Percentiles rank a stretch among this genome's conserved stretches.
These are phyloP conservation scores for Metschnikowia borealis DNA, from an alignment of 805 yeast species.

Conservation along the genomic window DNA sequence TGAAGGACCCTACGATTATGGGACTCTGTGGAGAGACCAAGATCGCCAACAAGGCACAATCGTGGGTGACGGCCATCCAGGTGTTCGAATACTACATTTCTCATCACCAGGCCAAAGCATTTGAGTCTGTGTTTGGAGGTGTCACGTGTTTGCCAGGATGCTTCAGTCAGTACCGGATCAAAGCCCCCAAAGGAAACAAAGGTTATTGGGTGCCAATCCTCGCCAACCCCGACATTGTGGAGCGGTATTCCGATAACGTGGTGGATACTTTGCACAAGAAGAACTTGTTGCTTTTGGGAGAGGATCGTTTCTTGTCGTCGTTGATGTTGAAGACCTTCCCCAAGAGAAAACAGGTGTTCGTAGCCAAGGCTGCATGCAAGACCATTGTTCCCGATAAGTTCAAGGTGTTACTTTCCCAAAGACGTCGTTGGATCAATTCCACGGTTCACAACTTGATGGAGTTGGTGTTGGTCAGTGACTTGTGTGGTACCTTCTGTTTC, in stretches of 20 bases:
- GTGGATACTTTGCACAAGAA: constrained; percentile 81
- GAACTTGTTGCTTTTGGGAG: constrained; percentile 81
- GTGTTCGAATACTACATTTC: constrained; percentile 91
- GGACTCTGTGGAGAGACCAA: constrained; percentile 95
- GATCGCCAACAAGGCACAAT: constrained; percentile 72
- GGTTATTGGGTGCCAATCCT: constrained; percentile 88
- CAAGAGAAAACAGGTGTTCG: constrained; percentile 78
- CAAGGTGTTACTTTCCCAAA: constrained; percentile 76
- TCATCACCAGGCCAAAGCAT: constrained; percentile 91
- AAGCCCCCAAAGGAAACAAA: constrained; percentile 72
- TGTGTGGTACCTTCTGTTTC: constrained; percentile 92
- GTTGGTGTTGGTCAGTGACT: constrained; percentile 73
- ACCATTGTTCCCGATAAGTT: constrained; percentile 86
- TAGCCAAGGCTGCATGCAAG: constrained; percentile 88
- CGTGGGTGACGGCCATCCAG: constrained; percentile 92
- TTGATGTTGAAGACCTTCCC: constrained; percentile 88
- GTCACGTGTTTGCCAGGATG: constrained; percentile 97
- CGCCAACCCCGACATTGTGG: constrained; percentile 91
- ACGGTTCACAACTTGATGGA: constrained; percentile 92
- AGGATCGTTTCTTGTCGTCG: constrained; percentile 81
- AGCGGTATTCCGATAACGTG: constrained; percentile 82
- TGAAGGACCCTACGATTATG: constrained; percentile 80
- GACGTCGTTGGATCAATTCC: constrained; percentile 96
- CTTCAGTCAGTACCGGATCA: constrained; percentile 87
- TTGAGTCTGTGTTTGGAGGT: constrained; percentile 91